These are phyloP conservation scores for Beauveria rudraprayagi DNA, from an alignment of 2,329 filamentous ascomycete genomes.

Conservation along the genomic window DNA sequence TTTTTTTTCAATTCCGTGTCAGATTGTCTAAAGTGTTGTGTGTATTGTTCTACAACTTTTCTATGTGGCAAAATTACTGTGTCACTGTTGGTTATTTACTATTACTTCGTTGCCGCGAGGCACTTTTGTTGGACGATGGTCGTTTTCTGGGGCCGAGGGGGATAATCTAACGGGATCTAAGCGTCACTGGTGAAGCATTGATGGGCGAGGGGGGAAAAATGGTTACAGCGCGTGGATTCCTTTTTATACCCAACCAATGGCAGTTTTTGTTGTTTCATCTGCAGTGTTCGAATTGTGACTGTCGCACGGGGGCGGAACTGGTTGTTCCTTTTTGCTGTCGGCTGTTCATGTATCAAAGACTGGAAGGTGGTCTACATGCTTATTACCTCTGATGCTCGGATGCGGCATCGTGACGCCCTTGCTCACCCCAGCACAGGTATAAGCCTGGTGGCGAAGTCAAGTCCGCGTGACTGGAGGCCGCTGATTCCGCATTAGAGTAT, in stretches of 20 bases:
- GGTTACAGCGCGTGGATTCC: neutral
- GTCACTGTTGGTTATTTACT: neutral
- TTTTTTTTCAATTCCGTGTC: neutral
- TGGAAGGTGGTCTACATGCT: neutral
- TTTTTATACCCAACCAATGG: neutral
- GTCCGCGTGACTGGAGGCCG: neutral
- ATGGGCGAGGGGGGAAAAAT: neutral
- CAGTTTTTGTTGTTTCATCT: neutral
- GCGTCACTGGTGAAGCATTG: neutral
- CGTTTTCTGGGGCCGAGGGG: neutral
- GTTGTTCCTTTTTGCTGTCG: neutral
- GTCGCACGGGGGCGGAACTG: neutral
- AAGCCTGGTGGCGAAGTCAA: neutral
- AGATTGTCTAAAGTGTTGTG: neutral
- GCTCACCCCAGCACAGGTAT: neutral
- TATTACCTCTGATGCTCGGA: neutral
- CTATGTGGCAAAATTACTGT: neutral
- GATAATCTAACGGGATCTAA: neutral
- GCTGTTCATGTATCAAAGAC: neutral
- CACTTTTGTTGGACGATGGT: neutral
- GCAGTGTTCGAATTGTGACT: neutral
- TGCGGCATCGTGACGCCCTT: neutral
- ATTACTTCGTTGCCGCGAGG: neutral
- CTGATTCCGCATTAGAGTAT: neutral
- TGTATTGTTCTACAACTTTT: neutral